Conservation (phyloP, 257 asterid genomes). For the Sherardia arvensis region DNA sequence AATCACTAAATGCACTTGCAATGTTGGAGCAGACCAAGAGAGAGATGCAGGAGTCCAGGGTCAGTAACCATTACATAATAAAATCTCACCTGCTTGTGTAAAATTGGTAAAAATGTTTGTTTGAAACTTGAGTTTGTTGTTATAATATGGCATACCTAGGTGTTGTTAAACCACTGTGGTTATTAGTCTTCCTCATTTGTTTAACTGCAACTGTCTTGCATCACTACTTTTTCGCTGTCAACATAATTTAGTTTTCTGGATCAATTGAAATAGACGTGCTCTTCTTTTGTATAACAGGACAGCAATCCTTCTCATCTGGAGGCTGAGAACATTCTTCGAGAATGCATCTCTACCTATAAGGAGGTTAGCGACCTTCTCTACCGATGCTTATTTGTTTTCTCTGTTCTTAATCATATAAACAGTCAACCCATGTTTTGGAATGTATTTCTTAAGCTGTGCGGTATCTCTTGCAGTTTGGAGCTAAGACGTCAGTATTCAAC, state of each 20-base stretch:
- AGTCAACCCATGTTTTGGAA: background rate
- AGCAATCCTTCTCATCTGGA: conserved; percentile 15
- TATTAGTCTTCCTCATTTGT: background rate
- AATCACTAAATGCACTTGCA: conserved; percentile 64
- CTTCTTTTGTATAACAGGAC: conserved; percentile 31
- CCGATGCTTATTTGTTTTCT: background rate
- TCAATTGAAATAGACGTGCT: background rate
- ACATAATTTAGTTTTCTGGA: background rate
- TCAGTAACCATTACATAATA: conserved; percentile 15
- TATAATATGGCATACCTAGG: background rate
- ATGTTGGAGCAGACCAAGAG: conserved; percentile 40
- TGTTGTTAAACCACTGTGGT: background rate
- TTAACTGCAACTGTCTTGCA: background rate
- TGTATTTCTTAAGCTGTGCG: background rate
- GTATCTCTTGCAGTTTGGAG: conserved; percentile 42
- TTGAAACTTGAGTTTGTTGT: background rate
- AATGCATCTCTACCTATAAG: conserved; percentile 60
- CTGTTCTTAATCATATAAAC: background rate
- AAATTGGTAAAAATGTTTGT: background rate
- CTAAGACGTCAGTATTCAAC: conserved; percentile 23
- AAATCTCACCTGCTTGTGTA: background rate
- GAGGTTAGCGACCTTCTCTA: conserved; percentile 39
- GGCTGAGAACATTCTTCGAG: conserved; percentile 42
- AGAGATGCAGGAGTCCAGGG: conserved; percentile 41
- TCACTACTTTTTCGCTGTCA: background rate